These are phyloP conservation scores for Penicilliopsis zonata DNA, from an alignment of 495 filamentous ascomycete genomes.

Conservation along the genomic window DNA sequence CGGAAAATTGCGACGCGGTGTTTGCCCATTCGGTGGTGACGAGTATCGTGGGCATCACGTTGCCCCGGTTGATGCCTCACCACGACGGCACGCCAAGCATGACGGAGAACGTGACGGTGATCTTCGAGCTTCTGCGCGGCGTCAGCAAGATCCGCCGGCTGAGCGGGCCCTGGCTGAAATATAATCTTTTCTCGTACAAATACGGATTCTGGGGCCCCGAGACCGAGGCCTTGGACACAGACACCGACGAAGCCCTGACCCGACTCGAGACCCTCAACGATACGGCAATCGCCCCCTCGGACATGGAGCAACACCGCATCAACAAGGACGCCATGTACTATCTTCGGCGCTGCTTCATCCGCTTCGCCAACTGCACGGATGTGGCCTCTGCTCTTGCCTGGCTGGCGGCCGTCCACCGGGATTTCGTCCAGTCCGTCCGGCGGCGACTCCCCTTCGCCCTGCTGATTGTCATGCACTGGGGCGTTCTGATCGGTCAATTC, in stretches of 20 bases:
- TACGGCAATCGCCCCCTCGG: constrained; percentile 8
- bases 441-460: constrained; percentile 19
- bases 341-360: constrained; percentile 17
- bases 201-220: constrained; percentile 9
- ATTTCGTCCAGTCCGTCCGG: constrained; percentile 19
- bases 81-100: constrained; percentile 18
- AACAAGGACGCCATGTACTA: constrained; percentile 17
- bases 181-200: constrained; percentile 13
- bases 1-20: constrained; percentile 37
- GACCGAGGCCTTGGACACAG: constrained; percentile 8
- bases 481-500: constrained; percentile 19
- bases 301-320: constrained; percentile 16
- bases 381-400: constrained; percentile 22
- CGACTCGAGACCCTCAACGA: constrained; percentile 15
- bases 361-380: constrained; percentile 10
- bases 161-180: constrained; percentile 18
- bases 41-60: constrained; percentile 33
- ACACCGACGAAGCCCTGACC: constrained; percentile 14
- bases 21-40: constrained; percentile 41
- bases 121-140: constrained; percentile 25
- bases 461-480: constrained; percentile 29
- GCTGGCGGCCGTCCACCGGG: constrained; percentile 23
- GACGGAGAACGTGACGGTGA: constrained; percentile 24
- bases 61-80: constrained; percentile 26
- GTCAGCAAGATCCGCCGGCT: constrained; percentile 23